These are phyloP conservation scores for Monilinia vaccinii-corymbosi DNA, from an alignment of 2,329 filamentous ascomycete genomes.

Conservation along the genomic window DNA sequence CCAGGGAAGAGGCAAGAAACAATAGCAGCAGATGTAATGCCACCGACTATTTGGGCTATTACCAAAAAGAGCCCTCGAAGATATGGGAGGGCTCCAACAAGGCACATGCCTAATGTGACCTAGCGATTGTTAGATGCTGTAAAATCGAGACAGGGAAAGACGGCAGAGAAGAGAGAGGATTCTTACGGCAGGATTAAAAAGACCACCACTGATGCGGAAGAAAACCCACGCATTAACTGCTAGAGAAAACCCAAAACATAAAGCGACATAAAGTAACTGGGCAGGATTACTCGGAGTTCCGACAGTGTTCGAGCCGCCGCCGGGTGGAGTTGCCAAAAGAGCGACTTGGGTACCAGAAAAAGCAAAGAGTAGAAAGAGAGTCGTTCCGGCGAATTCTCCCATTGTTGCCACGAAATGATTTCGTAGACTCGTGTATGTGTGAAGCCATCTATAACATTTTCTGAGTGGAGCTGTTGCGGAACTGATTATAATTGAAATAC, in stretches of 20 bases:
- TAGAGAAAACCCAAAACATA: conserved; percentile 29
- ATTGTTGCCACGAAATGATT: conserved; percentile 14
- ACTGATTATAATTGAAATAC: conserved; percentile 16
- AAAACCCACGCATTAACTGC: conserved; percentile 48
- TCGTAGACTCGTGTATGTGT: conserved; percentile 7
- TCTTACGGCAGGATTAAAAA: conserved; percentile 40
- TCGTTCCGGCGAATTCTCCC: conserved; percentile 21
- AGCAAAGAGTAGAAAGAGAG: conserved; percentile 24
- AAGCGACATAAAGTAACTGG: conserved; percentile 29
- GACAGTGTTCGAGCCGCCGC: conserved; percentile 28
- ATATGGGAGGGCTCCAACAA: conserved; percentile 30
- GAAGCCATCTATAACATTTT: conserved; percentile 10
- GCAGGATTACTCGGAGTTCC: conserved; percentile 34
- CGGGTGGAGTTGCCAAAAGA: conserved; percentile 22
- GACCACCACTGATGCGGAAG: conserved; percentile 41
- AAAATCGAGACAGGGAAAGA: conserved; percentile 28
- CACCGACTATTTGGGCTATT: conserved; percentile 30
- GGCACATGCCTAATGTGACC: conserved; percentile 32
- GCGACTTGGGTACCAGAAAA: conserved; percentile 22
- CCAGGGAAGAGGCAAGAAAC: conserved; percentile 23
- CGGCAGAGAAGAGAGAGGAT: not conserved
- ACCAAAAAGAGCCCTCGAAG: conserved; percentile 28
- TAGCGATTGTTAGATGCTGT: conserved; percentile 25
- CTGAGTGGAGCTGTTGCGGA: not conserved
- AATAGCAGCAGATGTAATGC: conserved; percentile 34